A percentile compares a stretch with the other conserved stretches of the same genome.
Evolutionary conservation across 352 stramenopile genomes (phyloP).

Genomic region (Globisporangium paddicum): DNA sequence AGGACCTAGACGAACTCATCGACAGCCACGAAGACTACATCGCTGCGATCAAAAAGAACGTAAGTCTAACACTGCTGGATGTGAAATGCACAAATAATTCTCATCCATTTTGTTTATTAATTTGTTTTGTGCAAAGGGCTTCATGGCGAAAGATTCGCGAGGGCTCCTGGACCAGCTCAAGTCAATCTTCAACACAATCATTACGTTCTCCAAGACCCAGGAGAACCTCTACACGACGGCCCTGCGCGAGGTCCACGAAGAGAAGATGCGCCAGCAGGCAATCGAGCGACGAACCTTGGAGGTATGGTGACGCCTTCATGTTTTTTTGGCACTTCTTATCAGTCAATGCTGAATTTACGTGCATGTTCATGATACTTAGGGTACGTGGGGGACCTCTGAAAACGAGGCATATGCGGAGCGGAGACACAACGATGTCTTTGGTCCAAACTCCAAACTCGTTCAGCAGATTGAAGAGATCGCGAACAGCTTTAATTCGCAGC

Average conservation of each 20-base stretch:
- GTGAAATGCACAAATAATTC: not conserved
- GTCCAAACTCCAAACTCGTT: conserved; percentile 40
- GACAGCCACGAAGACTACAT: conserved; percentile 95
- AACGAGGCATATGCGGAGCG: conserved; percentile 41
- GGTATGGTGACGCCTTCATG: conserved; percentile 20
- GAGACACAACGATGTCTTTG: conserved; percentile 32
- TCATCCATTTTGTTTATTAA: not conserved
- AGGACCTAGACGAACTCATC: conserved; percentile 95
- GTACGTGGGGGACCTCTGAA: conserved; percentile 54
- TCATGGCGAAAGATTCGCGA: conserved; percentile 76
- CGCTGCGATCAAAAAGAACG: conserved; percentile 83
- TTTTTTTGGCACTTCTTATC: too few relatives aligned
- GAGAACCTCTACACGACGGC: conserved; percentile 78
- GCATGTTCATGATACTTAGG: conserved; percentile 20
- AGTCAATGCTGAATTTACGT: not conserved
- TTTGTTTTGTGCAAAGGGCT: conserved; percentile 38
- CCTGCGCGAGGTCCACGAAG: conserved; percentile 64
- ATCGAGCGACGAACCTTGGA: conserved; percentile 47
- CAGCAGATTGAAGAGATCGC: conserved; percentile 64
- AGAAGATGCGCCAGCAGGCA: conserved; percentile 41
- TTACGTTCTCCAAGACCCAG: conserved; percentile 80
- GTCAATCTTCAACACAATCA: conserved; percentile 76
- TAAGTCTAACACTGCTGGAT: conserved; percentile 17
- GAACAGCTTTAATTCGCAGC: conserved; percentile 56
- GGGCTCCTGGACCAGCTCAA: conserved; percentile 76